Evolutionary conservation across 2,329 filamentous ascomycete genomes (phyloP).

Genomic region (Plenodomus biglobosus): DNA sequence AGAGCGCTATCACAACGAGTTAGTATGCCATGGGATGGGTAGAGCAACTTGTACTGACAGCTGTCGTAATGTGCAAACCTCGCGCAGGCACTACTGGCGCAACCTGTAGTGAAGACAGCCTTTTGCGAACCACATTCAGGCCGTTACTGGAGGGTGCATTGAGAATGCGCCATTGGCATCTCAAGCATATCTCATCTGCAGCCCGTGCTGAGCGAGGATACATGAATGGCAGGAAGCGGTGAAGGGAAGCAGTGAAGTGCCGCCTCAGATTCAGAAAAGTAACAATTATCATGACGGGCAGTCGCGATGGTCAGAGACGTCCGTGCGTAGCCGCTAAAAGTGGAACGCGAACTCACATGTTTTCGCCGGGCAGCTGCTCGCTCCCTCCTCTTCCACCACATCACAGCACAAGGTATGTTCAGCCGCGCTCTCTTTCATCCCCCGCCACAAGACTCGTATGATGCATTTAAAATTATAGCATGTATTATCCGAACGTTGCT

Average conservation of each 20-base stretch:
- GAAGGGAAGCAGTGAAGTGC: slow-evolving; percentile 13
- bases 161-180: slow-evolving; percentile 29
- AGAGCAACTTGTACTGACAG: slow-evolving; percentile 13
- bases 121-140: slow-evolving; percentile 3
- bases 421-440: not conserved
- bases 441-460: slow-evolving; percentile 20
- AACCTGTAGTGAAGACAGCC: slow-evolving; percentile 11
- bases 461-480: slow-evolving; percentile 49
- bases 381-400: slow-evolving; percentile 12
- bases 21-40: not conserved
- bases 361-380: slow-evolving; percentile 8
- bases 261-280: not conserved
- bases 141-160: slow-evolving; percentile 3
- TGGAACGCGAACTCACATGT: slow-evolving; percentile 22
- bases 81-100: slow-evolving; percentile 14
- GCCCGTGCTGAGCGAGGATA: slow-evolving; percentile 15
- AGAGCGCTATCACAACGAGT: slow-evolving; percentile 8
- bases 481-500: slow-evolving; percentile 52
- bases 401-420: slow-evolving; percentile 20
- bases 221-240: slow-evolving; percentile 21
- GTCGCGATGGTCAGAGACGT: not conserved
- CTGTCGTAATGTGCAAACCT: slow-evolving; percentile 23
- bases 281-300: not conserved
- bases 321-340: slow-evolving; percentile 19
- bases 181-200: slow-evolving; percentile 23